phyloP scores from a whole-genome alignment of 2,329 filamentous ascomycete genomes.

The Amylocarpus encephaloides region DNA sequence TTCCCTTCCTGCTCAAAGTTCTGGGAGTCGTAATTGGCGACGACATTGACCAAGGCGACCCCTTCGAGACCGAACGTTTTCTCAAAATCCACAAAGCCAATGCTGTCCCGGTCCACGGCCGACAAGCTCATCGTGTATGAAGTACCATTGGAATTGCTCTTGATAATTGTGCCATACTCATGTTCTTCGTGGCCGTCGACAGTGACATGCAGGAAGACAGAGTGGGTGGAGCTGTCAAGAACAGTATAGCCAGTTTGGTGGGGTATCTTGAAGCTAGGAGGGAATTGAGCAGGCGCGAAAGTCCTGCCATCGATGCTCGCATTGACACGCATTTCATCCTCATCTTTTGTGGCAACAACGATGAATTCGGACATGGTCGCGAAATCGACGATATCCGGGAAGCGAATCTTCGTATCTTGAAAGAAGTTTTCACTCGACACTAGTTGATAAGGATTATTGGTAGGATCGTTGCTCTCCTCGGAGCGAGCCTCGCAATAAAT shows the following conservation, averaged over 20 bases:
- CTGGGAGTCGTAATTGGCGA: slow-evolving; percentile 61
- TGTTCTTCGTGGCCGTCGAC: slow-evolving; percentile 59
- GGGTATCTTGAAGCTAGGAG: slow-evolving; percentile 71
- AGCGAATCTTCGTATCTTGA: slow-evolving; percentile 52
- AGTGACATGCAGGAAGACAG: slow-evolving; percentile 88
- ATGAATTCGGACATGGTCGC: slow-evolving; percentile 97
- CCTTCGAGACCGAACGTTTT: slow-evolving; percentile 91
- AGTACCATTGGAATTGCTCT: slow-evolving; percentile 97
- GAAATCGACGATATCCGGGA: slow-evolving; percentile 72
- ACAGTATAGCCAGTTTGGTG: slow-evolving; percentile 85
- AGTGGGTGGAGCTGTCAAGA: slow-evolving; percentile 88
- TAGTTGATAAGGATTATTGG: slow-evolving; percentile 59
- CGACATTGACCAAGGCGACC: slow-evolving; percentile 78
- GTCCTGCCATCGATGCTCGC: slow-evolving; percentile 77
- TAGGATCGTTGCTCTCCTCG: slow-evolving; percentile 57
- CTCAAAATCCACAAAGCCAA: slow-evolving; percentile 88
- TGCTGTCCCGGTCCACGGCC: slow-evolving; percentile 72
- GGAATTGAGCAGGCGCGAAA: slow-evolving; percentile 82
- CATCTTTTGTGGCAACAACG: slow-evolving; percentile 67
- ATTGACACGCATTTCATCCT: slow-evolving; percentile 67
- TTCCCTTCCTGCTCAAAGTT: slow-evolving; percentile 58
- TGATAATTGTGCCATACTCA: slow-evolving; percentile 81
- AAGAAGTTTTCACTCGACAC: slow-evolving; percentile 78
- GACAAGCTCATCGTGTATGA: slow-evolving; percentile 81
- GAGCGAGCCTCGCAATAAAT: slow-evolving; percentile 58